Evolutionary conservation across 2,329 filamentous ascomycete species (phyloP).

Genomic region (Pseudogymnoascus sp.): DNA sequence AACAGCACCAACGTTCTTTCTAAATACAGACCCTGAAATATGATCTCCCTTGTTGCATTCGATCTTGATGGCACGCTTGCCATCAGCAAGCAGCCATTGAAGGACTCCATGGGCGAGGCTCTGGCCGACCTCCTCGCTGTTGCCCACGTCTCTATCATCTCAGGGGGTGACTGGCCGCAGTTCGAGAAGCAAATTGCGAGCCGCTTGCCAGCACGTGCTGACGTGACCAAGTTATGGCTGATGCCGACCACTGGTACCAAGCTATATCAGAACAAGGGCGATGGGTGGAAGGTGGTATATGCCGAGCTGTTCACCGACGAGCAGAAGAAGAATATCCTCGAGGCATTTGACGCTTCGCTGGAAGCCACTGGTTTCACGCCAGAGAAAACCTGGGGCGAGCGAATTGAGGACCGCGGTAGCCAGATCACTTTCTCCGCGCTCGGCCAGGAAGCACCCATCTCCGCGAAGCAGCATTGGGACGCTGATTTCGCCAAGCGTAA

Average conservation of each 20-base stretch:
- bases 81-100: slow-evolving; percentile 29
- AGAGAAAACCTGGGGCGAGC: slow-evolving; percentile 31
- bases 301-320: slow-evolving; percentile 32
- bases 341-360: slow-evolving; percentile 30
- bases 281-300: slow-evolving; percentile 28
- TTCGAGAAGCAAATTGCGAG: slow-evolving; percentile 34
- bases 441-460: slow-evolving; percentile 32
- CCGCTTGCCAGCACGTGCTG: slow-evolving; percentile 28
- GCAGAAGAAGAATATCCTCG: slow-evolving; percentile 25
- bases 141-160: slow-evolving; percentile 34
- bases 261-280: slow-evolving; percentile 29
- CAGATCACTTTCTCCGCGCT: slow-evolving; percentile 36
- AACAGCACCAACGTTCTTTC: not conserved
- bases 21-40: slow-evolving; percentile 14
- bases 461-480: slow-evolving; percentile 32
- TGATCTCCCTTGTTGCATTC: slow-evolving; percentile 31
- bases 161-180: slow-evolving; percentile 35
- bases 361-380: slow-evolving; percentile 31
- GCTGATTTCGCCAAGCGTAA: slow-evolving; percentile 33
- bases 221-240: slow-evolving; percentile 34
- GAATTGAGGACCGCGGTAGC: slow-evolving; percentile 35
- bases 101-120: slow-evolving; percentile 28
- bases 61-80: slow-evolving; percentile 32
- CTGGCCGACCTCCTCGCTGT: slow-evolving; percentile 30
- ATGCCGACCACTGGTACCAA: slow-evolving; percentile 36